A percentile compares a stretch with the other conserved stretches of the same genome.
phyloP scores from a whole-genome alignment of 2,329 filamentous ascomycete genomes.

The Raffaelea ambrosiae region DNA sequence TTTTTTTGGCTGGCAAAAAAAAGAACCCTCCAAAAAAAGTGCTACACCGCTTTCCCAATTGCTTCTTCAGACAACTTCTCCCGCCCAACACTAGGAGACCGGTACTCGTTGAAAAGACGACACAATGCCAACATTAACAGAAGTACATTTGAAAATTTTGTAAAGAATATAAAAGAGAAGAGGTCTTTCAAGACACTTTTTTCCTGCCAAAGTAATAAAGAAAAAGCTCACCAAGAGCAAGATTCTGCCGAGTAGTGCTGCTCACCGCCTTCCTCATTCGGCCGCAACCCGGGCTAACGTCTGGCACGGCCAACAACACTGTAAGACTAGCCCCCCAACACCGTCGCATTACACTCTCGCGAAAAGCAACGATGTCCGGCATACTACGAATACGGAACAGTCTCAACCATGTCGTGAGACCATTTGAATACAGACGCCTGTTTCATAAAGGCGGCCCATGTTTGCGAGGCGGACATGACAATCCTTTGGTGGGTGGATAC shows the following conservation, averaged over 20 bases:
- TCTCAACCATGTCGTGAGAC: constrained; percentile 15
- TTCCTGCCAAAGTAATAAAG: no score
- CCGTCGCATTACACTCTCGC: no score
- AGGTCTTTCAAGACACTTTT: no score
- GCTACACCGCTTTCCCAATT: constrained; percentile 9
- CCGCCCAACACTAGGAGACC: no score
- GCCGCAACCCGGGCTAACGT: not conserved
- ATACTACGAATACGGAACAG: not conserved
- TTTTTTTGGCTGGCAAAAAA: constrained; percentile 4
- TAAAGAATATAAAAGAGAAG: no score
- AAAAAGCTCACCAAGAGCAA: no score
- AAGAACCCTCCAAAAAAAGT: constrained; percentile 5
- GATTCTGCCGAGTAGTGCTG: not conserved
- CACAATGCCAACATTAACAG: no score
- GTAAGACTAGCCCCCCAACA: no score
- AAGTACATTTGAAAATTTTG: no score
- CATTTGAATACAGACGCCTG: constrained; percentile 12
- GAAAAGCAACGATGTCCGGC: constrained; percentile 4
- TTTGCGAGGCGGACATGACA: constrained; percentile 74
- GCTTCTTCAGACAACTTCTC: no score
- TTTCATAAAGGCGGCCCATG: constrained; percentile 45
- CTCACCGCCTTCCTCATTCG: constrained; percentile 1
- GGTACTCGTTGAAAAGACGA: no score
- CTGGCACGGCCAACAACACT: no score
- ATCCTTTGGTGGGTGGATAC: constrained; percentile 59